Conservation (phyloP, 2,329 filamentous ascomycete species). For the Diaporthe sp. region DNA sequence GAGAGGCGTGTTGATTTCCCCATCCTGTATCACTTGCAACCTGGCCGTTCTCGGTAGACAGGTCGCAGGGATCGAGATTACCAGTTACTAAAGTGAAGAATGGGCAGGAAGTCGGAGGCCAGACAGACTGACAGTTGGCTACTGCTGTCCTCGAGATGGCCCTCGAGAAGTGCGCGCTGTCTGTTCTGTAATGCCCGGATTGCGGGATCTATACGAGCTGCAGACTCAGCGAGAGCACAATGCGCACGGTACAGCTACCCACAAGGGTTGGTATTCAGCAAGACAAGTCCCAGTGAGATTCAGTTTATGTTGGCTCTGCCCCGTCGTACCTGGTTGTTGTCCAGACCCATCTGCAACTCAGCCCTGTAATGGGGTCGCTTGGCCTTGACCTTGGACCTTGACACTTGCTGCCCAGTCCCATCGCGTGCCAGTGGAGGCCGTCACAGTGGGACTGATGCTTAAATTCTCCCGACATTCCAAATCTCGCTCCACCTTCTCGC, state of each 20-base stretch:
- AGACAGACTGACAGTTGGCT: not conserved
- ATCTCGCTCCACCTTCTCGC: conserved; percentile 72
- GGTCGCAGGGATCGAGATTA: not conserved
- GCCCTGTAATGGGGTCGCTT: not conserved
- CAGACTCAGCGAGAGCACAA: not conserved
- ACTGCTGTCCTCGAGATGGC: not conserved
- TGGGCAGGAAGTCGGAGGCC: not conserved
- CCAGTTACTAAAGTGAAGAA: not conserved
- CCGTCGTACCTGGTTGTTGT: not conserved
- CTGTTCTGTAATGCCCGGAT: not conserved
- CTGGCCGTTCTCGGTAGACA: not conserved
- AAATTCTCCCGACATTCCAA: conserved; percentile 59
- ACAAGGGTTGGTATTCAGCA: not conserved
- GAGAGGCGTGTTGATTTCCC: no score
- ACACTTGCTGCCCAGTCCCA: not conserved
- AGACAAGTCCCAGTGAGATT: not conserved
- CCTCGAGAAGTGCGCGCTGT: no score
- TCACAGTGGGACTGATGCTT: conserved; percentile 4
- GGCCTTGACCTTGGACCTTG: no score
- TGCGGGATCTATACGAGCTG: not conserved
- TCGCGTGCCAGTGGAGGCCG: conserved; percentile 11
- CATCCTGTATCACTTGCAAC: no score
- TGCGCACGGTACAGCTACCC: not conserved
- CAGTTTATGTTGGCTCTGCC: not conserved
- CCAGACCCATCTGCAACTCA: not conserved